phyloP scores from a whole-genome alignment of 345 rosid species.

The Syzygium aqueum region DNA sequence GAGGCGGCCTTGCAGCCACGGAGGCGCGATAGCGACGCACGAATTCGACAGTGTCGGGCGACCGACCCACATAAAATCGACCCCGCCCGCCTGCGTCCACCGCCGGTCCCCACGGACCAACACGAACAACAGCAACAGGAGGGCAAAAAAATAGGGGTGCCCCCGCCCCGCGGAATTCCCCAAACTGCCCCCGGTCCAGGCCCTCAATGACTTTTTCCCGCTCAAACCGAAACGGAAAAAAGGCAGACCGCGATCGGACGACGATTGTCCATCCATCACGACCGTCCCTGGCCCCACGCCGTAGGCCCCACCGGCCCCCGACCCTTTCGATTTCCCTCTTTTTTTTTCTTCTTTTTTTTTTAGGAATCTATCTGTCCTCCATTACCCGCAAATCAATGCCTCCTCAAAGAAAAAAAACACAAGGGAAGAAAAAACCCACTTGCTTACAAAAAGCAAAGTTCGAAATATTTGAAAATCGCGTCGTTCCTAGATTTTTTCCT shows the following conservation, averaged over 20 bases:
- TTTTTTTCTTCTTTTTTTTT: not conserved
- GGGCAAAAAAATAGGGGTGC: not conserved
- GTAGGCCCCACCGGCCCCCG: not conserved
- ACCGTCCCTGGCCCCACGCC: not conserved
- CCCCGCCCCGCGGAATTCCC: not conserved
- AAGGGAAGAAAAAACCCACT: not conserved
- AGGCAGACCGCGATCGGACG: not conserved
- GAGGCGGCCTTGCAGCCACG: not conserved
- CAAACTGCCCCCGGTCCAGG: not conserved
- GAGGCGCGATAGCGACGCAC: not conserved
- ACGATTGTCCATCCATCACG: not conserved
- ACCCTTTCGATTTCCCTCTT: not conserved
- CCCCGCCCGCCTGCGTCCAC: not conserved
- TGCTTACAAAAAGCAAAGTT: not conserved
- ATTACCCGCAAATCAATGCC: constrained; percentile 57
- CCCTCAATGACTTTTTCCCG: not conserved
- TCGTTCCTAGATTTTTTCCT: not conserved
- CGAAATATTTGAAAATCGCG: not conserved
- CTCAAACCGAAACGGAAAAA: not conserved
- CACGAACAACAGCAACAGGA: not conserved
- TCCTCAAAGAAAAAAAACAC: not conserved
- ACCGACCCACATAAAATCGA: not conserved
- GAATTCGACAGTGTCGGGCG: not conserved
- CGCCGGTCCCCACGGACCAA: not conserved
- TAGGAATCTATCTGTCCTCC: constrained; percentile 44